Conservation (phyloP, 2,329 filamentous ascomycete genomes). For the Penicillium sp. region DNA sequence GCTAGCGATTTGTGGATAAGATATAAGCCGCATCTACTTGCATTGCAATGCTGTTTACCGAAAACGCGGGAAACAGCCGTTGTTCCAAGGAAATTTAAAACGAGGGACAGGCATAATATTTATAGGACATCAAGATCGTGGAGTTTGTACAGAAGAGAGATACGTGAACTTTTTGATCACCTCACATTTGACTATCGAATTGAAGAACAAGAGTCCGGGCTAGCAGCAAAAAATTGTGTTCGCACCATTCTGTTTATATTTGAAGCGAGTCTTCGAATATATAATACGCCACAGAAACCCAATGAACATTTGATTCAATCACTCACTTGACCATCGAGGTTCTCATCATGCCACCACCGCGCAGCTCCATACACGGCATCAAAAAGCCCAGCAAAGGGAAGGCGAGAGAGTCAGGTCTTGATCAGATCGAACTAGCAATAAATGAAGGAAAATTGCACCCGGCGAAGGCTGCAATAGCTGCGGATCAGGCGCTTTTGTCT, state of each 20-base stretch:
- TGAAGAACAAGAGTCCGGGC: not conserved
- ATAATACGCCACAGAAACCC: not conserved
- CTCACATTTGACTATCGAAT: not conserved
- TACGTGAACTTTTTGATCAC: not conserved
- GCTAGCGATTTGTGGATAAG: too few species aligned
- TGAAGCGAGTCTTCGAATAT: not conserved
- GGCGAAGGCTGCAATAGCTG: not conserved
- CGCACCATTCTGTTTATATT: not conserved
- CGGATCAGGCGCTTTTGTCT: not conserved
- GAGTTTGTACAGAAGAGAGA: not conserved
- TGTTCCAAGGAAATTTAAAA: not conserved
- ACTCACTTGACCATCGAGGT: not conserved
- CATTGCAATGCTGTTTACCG: too few species aligned
- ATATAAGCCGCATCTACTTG: too few species aligned
- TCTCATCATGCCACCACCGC: not conserved
- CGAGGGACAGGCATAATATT: not conserved
- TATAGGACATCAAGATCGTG: not conserved
- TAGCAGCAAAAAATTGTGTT: not conserved
- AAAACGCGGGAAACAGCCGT: not conserved
- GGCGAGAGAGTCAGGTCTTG: not conserved
- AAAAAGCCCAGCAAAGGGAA: not conserved
- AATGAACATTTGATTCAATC: not conserved
- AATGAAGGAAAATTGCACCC: not conserved
- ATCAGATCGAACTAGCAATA: not conserved
- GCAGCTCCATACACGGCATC: not conserved